Percentiles rank a stretch among this genome's conserved stretches.
Conservation (phyloP, 2,329 filamentous ascomycete species). For the Dissoconium aciculare region DNA sequence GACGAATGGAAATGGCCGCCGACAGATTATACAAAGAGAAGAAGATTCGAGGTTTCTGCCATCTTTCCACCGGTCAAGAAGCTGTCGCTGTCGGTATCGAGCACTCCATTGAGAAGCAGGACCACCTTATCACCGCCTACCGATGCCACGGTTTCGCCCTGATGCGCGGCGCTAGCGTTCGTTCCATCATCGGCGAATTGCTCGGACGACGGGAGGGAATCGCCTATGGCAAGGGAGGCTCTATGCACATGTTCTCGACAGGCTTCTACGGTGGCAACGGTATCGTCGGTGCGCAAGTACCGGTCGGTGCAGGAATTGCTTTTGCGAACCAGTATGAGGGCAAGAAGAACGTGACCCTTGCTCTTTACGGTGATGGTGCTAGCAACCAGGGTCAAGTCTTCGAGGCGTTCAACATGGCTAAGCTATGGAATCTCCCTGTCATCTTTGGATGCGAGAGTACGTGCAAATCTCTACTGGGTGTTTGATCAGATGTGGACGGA, state of each 20-base stretch:
- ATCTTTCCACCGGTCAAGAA: constrained; percentile 94
- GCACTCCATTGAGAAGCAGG: constrained; percentile 77
- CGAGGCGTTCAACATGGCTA: constrained; percentile 99
- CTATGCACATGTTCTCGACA: constrained; percentile 99
- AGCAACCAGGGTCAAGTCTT: constrained; percentile 99
- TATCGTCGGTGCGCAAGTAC: constrained; percentile 96
- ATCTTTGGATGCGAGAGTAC: constrained; percentile 97
- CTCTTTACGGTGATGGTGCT: constrained; percentile 94
- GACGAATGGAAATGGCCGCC: constrained; percentile 99
- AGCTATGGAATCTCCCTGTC: constrained; percentile 91
- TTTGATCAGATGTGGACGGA: too few species aligned
- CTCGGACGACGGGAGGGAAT: constrained; percentile 92
- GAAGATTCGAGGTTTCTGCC: constrained; percentile 99
- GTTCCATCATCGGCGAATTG: constrained; percentile 90
- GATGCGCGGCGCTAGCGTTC: constrained; percentile 84
- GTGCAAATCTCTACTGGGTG: constrained; percentile 21
- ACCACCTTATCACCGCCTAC: constrained; percentile 96
- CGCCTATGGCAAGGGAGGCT: constrained; percentile 95
- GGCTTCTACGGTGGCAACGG: constrained; percentile 98
- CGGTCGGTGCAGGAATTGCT: constrained; percentile 87
- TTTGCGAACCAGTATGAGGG: constrained; percentile 93
- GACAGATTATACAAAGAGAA: constrained; percentile 99
- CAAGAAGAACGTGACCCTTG: constrained; percentile 71
- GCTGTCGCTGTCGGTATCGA: constrained; percentile 95
- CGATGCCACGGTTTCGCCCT: constrained; percentile 96